Conservation (phyloP, 2,329 filamentous ascomycete species). For the Rhexocercosporidium sp. region DNA sequence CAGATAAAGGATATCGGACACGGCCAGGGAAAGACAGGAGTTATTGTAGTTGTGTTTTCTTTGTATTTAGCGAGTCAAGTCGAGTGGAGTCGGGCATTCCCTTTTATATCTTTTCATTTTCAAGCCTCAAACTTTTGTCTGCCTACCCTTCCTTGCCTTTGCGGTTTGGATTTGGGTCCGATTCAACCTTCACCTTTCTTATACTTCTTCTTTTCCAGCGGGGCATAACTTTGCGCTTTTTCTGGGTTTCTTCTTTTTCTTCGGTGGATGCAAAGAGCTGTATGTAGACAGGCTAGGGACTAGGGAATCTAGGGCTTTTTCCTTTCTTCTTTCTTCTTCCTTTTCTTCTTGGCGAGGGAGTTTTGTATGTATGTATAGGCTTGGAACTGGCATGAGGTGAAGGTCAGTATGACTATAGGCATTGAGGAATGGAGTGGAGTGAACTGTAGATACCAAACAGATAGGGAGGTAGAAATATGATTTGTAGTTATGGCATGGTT, state of each 20-base stretch:
- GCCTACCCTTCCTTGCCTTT: too few relatives aligned
- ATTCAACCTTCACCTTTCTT: too few relatives aligned
- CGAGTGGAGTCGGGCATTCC: not conserved
- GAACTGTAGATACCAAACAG: not conserved
- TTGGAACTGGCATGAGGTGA: not conserved
- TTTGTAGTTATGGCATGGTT: not conserved
- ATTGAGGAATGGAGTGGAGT: not conserved
- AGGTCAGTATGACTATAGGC: not conserved
- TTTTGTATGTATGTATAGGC: slow-evolving; percentile 6
- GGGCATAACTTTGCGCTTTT: too few relatives aligned
- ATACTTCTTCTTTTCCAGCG: too few relatives aligned
- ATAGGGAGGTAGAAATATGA: not conserved
- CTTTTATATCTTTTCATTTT: too few relatives aligned
- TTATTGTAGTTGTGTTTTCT: not conserved
- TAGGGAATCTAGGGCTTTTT: too few relatives aligned
- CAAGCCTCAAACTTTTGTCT: too few relatives aligned
- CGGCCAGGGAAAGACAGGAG: not conserved
- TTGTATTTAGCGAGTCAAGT: slow-evolving; percentile 18
- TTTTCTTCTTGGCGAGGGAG: not conserved
- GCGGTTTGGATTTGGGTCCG: too few relatives aligned
- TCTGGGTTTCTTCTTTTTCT: too few relatives aligned
- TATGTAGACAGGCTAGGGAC: too few relatives aligned
- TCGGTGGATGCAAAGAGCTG: too few relatives aligned
- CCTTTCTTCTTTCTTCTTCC: not conserved
- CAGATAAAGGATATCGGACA: not conserved